Conservation (phyloP, 78 protist genomes). For the Chrysochromulina parva region DNA sequence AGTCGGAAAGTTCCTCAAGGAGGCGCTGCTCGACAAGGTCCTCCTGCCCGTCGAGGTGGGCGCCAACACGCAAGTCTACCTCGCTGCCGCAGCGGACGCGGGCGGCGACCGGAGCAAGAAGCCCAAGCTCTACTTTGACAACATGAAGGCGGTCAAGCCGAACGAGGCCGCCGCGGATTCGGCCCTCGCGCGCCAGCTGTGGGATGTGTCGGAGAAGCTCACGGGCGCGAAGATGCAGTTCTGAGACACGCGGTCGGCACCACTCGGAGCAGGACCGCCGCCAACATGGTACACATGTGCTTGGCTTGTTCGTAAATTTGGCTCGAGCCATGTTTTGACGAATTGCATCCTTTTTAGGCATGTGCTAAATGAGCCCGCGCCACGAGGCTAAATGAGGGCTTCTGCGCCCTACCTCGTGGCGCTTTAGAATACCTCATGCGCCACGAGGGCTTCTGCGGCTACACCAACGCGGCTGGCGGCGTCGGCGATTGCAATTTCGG, state of each 20-base stretch:
- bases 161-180: background rate
- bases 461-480: too few relatives aligned
- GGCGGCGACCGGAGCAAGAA: background rate
- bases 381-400: too few relatives aligned
- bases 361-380: too few relatives aligned
- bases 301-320: too few relatives aligned
- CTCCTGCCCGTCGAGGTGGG: background rate
- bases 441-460: too few relatives aligned
- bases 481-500: too few relatives aligned
- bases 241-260: background rate
- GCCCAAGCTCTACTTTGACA: background rate
- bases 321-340: too few relatives aligned
- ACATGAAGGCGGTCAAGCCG: background rate
- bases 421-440: too few relatives aligned
- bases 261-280: too few relatives aligned
- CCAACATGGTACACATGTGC: too few relatives aligned
- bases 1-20: background rate
- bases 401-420: too few relatives aligned
- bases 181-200: background rate
- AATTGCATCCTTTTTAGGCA: too few relatives aligned
- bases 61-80: slow-evolving; percentile 1
- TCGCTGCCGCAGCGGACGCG: background rate
- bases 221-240: background rate
- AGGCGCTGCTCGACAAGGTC: background rate
- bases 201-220: background rate